Evolutionary conservation across 2,329 filamentous ascomycete genomes (phyloP).

Genomic region (Acarospora socialis): DNA sequence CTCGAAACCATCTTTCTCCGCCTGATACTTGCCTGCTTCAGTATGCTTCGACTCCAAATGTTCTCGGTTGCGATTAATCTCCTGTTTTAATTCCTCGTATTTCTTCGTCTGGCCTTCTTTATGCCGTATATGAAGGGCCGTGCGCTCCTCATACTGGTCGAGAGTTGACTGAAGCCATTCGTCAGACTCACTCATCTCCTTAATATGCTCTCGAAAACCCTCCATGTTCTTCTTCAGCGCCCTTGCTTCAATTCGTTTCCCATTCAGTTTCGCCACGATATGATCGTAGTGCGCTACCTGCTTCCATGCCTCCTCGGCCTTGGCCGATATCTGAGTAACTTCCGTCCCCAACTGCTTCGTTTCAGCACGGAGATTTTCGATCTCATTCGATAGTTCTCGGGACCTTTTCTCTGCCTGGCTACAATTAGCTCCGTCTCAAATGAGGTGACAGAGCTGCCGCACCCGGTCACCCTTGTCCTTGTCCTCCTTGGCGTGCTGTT

Average conservation of each 20-base stretch:
- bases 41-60: constrained; percentile 33
- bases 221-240: constrained; percentile 57
- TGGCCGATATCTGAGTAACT: constrained; percentile 29
- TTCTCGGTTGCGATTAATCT: constrained; percentile 25
- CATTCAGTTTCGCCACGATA: constrained; percentile 60
- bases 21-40: constrained; percentile 57
- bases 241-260: constrained; percentile 59
- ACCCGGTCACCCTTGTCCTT: constrained; percentile 68
- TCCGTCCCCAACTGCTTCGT: constrained; percentile 43
- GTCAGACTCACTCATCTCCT: constrained; percentile 66
- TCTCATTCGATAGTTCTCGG: constrained; percentile 43
- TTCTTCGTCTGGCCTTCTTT: constrained; percentile 47
- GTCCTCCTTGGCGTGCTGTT: constrained; percentile 63
- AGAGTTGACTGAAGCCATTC: constrained; percentile 57
- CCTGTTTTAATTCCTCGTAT: constrained; percentile 47
- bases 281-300: constrained; percentile 60
- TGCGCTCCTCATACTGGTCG: constrained; percentile 62
- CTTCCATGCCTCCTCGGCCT: constrained; percentile 52
- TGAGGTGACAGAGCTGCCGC: constrained; percentile 17
- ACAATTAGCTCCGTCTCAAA: too few species aligned
- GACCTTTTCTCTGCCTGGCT: constrained; percentile 46
- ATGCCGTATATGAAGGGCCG: constrained; percentile 50
- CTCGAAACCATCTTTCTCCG: constrained; percentile 77
- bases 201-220: constrained; percentile 56
- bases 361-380: constrained; percentile 42